phyloP scores from a whole-genome alignment of 495 filamentous ascomycete genomes.

The Oleoguttula mirabilis region DNA sequence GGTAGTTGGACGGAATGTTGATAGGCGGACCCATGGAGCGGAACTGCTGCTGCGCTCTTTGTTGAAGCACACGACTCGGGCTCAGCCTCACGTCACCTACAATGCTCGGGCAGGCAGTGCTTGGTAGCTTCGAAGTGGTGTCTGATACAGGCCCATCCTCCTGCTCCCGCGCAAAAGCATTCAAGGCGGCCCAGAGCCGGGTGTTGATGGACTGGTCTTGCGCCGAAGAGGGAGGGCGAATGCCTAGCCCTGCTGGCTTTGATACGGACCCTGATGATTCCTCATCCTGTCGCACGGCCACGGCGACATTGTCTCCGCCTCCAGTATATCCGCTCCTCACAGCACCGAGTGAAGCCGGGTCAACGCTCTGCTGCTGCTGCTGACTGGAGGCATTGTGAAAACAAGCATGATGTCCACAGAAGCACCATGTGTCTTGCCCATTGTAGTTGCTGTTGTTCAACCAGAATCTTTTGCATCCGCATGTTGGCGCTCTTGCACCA shows the following conservation, averaged over 20 bases:
- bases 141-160: constrained; percentile 7
- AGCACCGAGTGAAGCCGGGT: background rate
- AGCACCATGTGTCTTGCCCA: constrained; percentile 45
- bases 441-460: constrained; percentile 30
- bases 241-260: constrained; percentile 12
- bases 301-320: background rate
- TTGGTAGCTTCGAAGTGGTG: constrained; percentile 12
- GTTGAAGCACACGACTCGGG: background rate
- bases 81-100: background rate
- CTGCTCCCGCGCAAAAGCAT: constrained; percentile 18
- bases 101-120: constrained; percentile 12
- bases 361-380: constrained; percentile 3
- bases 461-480: constrained; percentile 60
- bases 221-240: constrained; percentile 1
- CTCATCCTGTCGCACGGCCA: background rate
- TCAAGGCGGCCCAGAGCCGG: constrained; percentile 12
- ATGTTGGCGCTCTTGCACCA: constrained; percentile 35
- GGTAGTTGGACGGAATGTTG: background rate
- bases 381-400: constrained; percentile 43
- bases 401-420: constrained; percentile 63
- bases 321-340: background rate
- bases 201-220: constrained; percentile 18
- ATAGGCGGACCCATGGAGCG: constrained; percentile 15
- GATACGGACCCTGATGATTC: background rate
- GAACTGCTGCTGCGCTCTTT: background rate